phyloP scores from a whole-genome alignment of 202 grass and related monocot species.

The Setaria italica region DNA sequence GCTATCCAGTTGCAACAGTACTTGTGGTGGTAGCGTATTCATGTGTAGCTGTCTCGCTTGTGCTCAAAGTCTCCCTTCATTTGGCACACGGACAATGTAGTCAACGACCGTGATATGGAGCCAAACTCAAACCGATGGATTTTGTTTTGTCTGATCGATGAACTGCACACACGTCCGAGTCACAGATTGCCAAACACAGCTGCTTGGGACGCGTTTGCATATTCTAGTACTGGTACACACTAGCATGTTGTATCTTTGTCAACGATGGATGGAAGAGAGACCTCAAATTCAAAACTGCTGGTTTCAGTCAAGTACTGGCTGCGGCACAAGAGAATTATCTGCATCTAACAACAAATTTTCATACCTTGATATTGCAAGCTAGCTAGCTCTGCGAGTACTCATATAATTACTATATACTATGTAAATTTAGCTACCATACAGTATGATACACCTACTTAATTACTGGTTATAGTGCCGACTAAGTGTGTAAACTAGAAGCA shows the following conservation, averaged over 20 bases:
- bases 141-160: not conserved
- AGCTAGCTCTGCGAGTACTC: too few relatives aligned
- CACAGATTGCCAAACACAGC: slow-evolving; percentile 10
- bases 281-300: not conserved
- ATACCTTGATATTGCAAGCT: too few relatives aligned
- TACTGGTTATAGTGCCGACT: too few relatives aligned
- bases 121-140: not conserved
- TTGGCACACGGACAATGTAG: not conserved
- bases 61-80: not conserved
- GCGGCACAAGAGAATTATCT: not conserved
- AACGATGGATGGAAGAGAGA: not conserved
- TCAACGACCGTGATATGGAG: not conserved
- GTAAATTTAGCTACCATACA: too few relatives aligned
- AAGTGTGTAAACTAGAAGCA: too few relatives aligned
- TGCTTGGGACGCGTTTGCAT: not conserved
- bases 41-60: not conserved
- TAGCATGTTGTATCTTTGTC: not conserved
- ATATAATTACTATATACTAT: too few relatives aligned
- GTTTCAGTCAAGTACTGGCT: slow-evolving; percentile 6
- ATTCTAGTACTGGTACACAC: not conserved
- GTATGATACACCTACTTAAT: too few relatives aligned
- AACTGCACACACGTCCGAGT: not conserved
- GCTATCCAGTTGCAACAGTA: too few relatives aligned
- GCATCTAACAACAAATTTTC: not conserved
- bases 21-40: not conserved